Evolutionary conservation across 805 yeast genomes (phyloP).

Genomic region (Starmerella kuoi): DNA sequence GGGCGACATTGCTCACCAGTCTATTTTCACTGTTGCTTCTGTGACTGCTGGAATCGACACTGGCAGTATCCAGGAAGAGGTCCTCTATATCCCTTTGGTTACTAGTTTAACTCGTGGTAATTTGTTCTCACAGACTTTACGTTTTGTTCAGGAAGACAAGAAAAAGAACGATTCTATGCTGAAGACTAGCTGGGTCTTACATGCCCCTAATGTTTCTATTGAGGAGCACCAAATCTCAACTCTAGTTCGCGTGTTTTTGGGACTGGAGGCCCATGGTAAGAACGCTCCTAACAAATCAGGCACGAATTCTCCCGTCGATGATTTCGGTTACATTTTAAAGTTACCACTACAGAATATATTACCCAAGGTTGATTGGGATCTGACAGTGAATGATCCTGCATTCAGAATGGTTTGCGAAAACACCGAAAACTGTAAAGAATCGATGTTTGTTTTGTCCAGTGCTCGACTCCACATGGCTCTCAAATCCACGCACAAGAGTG

Average conservation of each 20-base stretch:
- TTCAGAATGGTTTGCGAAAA: slow-evolving; percentile 20
- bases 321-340: neutral
- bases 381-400: slow-evolving; percentile 20
- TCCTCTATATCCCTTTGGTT: slow-evolving; percentile 31
- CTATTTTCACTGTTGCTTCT: slow-evolving; percentile 28
- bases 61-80: slow-evolving; percentile 28
- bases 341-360: slow-evolving; percentile 17
- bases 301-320: neutral
- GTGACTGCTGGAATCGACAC: slow-evolving; percentile 28
- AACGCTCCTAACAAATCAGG: neutral
- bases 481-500: slow-evolving; percentile 24
- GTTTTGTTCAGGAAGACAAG: slow-evolving; percentile 24
- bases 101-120: slow-evolving; percentile 29
- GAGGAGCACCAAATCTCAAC: slow-evolving; percentile 29
- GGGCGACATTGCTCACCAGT: slow-evolving; percentile 33
- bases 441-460: slow-evolving; percentile 29
- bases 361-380: slow-evolving; percentile 18
- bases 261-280: slow-evolving; percentile 1
- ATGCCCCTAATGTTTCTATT: slow-evolving; percentile 31
- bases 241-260: slow-evolving; percentile 22
- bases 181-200: slow-evolving; percentile 26
- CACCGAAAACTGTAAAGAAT: slow-evolving; percentile 8
- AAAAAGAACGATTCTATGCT: slow-evolving; percentile 22
- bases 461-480: slow-evolving; percentile 27
- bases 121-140: slow-evolving; percentile 28